Conservation (phyloP, 2,329 filamentous ascomycete genomes). For the Laburnicola sp. region DNA sequence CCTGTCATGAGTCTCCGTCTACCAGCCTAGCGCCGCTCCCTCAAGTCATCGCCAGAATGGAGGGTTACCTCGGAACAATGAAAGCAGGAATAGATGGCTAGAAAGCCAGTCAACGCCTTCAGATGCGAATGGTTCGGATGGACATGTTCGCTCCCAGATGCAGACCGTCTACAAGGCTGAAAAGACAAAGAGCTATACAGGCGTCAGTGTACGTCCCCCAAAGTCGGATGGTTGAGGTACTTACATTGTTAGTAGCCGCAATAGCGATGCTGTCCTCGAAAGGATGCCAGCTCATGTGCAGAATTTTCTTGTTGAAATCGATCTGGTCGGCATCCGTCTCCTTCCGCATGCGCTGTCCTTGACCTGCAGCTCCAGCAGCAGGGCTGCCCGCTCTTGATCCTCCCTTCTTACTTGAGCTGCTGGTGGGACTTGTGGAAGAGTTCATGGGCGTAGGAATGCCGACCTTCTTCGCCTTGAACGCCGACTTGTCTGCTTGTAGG, state of each 20-base stretch:
- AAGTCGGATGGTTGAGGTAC: constrained; percentile 42
- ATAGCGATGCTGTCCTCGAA: constrained; percentile 99
- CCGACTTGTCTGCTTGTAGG: constrained; percentile 95
- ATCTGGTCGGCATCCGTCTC: constrained; percentile 99
- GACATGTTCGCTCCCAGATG: constrained; percentile 28
- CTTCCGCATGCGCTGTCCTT: constrained; percentile 94
- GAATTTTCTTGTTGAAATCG: constrained; percentile 99
- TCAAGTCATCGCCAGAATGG: constrained; percentile 29
- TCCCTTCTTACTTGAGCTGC: constrained; percentile 80
- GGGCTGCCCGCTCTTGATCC: constrained; percentile 87
- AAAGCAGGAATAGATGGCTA: constrained; percentile 33
- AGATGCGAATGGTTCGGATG: constrained; percentile 30
- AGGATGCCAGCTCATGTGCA: constrained; percentile 99
- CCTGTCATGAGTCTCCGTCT: constrained; percentile 32
- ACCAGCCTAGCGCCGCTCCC: constrained; percentile 36
- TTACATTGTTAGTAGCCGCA: constrained; percentile 98
- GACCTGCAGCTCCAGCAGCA: constrained; percentile 68
- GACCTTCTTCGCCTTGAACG: constrained; percentile 99
- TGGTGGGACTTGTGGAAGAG: constrained; percentile 70
- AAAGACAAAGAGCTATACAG: constrained; percentile 59
- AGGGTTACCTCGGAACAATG: constrained; percentile 24
- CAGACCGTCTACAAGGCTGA: constrained; percentile 53
- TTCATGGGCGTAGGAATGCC: constrained; percentile 98
- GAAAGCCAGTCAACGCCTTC: constrained; percentile 33
- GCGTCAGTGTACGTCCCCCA: constrained; percentile 11